phyloP scores from a whole-genome alignment of 768 basidiomycete genomes.

The Hydnum rufescens region DNA sequence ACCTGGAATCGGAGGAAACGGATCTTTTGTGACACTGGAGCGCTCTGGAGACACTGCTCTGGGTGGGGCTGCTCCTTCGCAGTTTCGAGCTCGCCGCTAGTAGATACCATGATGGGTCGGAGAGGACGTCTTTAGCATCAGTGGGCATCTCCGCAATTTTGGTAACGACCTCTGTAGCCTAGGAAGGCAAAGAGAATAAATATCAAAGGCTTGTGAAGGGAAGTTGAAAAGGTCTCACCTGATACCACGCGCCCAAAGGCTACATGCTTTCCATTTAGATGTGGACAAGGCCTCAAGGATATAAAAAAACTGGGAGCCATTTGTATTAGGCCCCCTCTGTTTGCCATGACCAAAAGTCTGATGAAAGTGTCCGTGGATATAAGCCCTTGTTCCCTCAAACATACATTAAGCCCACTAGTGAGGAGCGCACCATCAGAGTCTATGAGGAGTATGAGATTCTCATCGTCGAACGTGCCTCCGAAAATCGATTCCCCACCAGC shows the following conservation, averaged over 20 bases:
- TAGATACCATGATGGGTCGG: conserved; percentile 43
- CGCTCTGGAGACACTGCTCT: neutral
- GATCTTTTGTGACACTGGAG: neutral
- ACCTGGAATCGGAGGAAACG: neutral
- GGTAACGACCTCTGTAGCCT: conserved; percentile 29
- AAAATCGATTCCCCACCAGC: conserved; percentile 71
- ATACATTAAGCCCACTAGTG: conserved; percentile 22
- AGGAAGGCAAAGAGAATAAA: neutral
- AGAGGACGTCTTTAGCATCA: conserved; percentile 60
- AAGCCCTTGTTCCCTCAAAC: neutral
- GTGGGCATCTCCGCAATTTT: conserved; percentile 42
- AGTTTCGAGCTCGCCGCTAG: conserved; percentile 77
- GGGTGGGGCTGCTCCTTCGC: conserved; percentile 19
- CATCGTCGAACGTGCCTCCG: conserved; percentile 54
- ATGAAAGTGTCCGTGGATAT: neutral
- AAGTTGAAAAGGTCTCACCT: conserved; percentile 15
- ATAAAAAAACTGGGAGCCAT: conserved; percentile 78
- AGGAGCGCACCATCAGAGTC: too few species aligned
- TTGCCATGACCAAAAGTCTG: conserved; percentile 77
- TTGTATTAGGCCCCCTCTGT: conserved; percentile 57
- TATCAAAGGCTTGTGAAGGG: neutral
- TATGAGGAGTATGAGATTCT: conserved; percentile 42
- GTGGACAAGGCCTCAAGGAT: conserved; percentile 54
- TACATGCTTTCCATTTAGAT: conserved; percentile 41
- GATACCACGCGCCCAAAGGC: conserved; percentile 22